Conservation (phyloP, 2,329 filamentous ascomycete species). For the Neofusicoccum kwambonambiense region DNA sequence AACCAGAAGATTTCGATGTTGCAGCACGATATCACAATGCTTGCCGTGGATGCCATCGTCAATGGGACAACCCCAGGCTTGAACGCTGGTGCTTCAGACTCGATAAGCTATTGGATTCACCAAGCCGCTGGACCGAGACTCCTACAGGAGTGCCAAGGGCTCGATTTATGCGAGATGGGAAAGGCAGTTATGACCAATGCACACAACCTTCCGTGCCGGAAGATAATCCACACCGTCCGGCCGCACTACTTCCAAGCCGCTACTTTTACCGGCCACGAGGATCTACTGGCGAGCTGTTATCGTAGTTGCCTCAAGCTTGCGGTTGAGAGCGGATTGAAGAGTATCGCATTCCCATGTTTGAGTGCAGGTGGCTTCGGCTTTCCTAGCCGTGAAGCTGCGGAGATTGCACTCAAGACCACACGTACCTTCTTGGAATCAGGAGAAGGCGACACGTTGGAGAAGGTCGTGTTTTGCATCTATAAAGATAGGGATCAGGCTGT, state of each 20-base stretch:
- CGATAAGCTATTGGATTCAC: conserved; percentile 22
- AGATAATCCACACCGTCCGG: conserved; percentile 33
- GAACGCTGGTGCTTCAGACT: conserved; percentile 17
- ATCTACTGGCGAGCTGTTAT: conserved; percentile 33
- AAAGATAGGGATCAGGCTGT: conserved; percentile 28
- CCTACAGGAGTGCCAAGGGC: conserved; percentile 24
- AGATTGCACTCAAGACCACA: conserved; percentile 33
- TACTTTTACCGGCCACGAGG: not conserved
- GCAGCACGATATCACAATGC: conserved; percentile 31
- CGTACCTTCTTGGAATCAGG: conserved; percentile 33
- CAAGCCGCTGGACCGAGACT: conserved; percentile 31
- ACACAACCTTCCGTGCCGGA: conserved; percentile 28
- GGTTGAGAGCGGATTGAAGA: conserved; percentile 25
- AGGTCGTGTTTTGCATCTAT: conserved; percentile 33
- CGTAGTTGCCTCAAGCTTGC: conserved; percentile 28
- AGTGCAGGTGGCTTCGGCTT: conserved; percentile 33
- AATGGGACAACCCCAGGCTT: conserved; percentile 29
- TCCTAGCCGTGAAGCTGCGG: conserved; percentile 30
- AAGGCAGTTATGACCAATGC: conserved; percentile 29
- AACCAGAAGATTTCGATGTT: conserved; percentile 33
- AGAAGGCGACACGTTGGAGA: conserved; percentile 25
- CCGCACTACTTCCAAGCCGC: conserved; percentile 24
- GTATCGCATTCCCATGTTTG: conserved; percentile 35
- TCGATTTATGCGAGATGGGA: conserved; percentile 20
- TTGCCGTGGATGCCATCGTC: conserved; percentile 36